Conservation (phyloP, 768 basidiomycete genomes). For the Boletus tylopilopsis region DNA sequence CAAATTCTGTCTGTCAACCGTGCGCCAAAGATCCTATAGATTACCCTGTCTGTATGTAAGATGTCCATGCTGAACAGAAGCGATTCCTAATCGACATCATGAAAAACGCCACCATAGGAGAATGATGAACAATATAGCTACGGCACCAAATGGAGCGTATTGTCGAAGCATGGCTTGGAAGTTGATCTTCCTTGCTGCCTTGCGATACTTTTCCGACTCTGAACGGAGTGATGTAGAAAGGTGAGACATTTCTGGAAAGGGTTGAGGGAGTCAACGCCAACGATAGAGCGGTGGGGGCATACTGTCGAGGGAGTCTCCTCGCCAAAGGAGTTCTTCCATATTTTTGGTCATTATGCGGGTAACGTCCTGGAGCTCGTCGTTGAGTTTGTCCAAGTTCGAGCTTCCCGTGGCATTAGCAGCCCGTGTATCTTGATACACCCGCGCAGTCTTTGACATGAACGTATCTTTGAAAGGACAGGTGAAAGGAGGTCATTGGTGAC, state of each 20-base stretch:
- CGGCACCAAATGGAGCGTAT: conserved; percentile 88
- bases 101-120: conserved; percentile 78
- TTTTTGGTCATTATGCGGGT: conserved; percentile 99
- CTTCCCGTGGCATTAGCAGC: conserved; percentile 66
- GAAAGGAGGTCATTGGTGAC: conserved; percentile 1
- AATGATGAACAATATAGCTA: conserved; percentile 74
- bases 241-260: conserved; percentile 84
- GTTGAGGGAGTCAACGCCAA: not conserved
- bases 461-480: conserved; percentile 60
- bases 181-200: conserved; percentile 93
- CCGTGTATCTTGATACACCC: conserved; percentile 91
- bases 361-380: conserved; percentile 96
- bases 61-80: conserved; percentile 16
- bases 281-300: conserved; percentile 28
- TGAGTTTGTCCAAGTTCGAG: conserved; percentile 79
- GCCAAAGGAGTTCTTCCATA: conserved; percentile 98
- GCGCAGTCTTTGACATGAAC: conserved; percentile 97
- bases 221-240: conserved; percentile 90
- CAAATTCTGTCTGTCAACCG: not conserved
- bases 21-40: conserved; percentile 20
- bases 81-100: conserved; percentile 29
- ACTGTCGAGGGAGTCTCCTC: conserved; percentile 97
- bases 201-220: conserved; percentile 97
- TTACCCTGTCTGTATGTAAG: conserved; percentile 26
- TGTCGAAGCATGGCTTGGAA: conserved; percentile 90